phyloP scores from a whole-genome alignment of 352 stramenopile species.

The Pythium periplocum region DNA sequence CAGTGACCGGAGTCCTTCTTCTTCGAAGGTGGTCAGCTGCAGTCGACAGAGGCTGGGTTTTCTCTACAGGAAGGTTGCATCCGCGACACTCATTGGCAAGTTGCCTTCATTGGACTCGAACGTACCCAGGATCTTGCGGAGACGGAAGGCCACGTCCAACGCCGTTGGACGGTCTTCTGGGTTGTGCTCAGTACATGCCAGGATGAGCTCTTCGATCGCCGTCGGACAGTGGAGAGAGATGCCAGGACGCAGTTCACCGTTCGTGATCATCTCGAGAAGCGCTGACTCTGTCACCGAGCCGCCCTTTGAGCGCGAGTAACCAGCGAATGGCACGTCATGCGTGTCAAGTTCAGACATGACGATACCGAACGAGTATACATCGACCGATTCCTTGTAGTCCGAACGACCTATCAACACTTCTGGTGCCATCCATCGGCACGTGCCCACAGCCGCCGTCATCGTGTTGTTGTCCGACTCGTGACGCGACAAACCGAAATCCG shows the following conservation, averaged over 20 bases:
- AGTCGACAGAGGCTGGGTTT: no score
- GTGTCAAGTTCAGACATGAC: constrained; percentile 2
- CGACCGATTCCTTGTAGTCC: constrained; percentile 2
- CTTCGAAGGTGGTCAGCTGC: no score
- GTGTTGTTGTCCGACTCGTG: constrained; percentile 21
- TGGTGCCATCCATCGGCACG: constrained; percentile 5
- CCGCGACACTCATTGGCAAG: no score
- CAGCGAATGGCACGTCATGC: background rate
- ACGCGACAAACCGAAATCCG: constrained; percentile 55
- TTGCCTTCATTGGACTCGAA: no score
- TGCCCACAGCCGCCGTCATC: constrained; percentile 4
- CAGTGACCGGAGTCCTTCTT: no score
- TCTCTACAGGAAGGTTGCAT: no score
- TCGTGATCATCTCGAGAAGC: background rate
- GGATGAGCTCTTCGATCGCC: background rate
- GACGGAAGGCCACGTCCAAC: background rate
- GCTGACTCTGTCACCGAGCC: background rate
- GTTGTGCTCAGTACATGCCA: background rate
- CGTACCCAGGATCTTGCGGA: background rate
- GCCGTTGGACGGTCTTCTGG: constrained; percentile 4
- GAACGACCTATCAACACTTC: constrained; percentile 8
- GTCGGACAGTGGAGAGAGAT: constrained; percentile 1
- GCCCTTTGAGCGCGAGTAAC: background rate
- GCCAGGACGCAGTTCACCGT: background rate
- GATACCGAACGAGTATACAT: constrained; percentile 8